Evolutionary conservation across 2,329 filamentous ascomycete species (phyloP), one percentile per base, ranked within the genome.

Genomic region (Fusarium robinianum): DNA sequence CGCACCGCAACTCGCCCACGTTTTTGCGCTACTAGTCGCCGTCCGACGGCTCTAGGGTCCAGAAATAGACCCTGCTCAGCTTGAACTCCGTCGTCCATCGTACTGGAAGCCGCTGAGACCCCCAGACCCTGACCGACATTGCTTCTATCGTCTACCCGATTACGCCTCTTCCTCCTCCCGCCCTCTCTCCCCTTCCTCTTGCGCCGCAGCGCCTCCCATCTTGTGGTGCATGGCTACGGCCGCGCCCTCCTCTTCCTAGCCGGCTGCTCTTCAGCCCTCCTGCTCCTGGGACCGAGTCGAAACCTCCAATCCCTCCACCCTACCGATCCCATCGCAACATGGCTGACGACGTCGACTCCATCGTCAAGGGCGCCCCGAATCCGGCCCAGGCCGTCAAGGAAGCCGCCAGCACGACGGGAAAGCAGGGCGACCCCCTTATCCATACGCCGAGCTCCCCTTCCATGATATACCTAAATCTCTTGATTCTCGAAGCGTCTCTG

Each of bases 401-500:
- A 42, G 56, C 41, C 12, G 65, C 72, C 30, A 61, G 67, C 58
- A 71, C 71, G 38, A 71, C 72, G 58, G 61, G 59, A 58, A 78
- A 76, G 59, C 68, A 74, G 18, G 72, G 73, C 64, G 90, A 95
- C 65, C 89, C 90, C 18, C 80, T 92, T 51, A 85, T 84, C 60
- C 83, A 85, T 50, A 83, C 92, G 11, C 91, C 91, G n/a, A 92
- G 88, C 64, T 90, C 89, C 11, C 91, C 91, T 31, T 89, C 90
- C 41, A 94, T 96, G 76, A 96, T 99, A 64, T 99, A 99, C 72
- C 84, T 99, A 62, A 99, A 99, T 70, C 85, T 99, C 16, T 81
- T 99, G 46, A 95, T 99, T 61, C 88, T 99, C 68, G 94, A 99
- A 69, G 90, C 90, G 34, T 96, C 90, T 5, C 77, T 99, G 23